A percentile compares a stretch with the other conserved stretches of the same genome.
Conservation (phyloP, 306 rosid species). For the Trichosanthes cucumerina region DNA sequence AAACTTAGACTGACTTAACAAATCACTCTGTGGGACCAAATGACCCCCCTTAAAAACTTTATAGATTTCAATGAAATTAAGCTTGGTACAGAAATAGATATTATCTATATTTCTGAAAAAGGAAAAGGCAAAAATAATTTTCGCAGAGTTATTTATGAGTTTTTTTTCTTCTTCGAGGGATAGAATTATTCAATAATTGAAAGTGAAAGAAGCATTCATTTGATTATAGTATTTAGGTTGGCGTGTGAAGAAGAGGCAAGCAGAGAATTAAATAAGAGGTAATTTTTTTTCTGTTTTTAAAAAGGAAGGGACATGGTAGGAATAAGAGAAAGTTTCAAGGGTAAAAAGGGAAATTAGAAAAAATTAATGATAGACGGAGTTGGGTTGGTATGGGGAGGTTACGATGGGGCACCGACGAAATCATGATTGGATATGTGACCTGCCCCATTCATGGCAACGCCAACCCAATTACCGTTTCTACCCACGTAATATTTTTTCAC, state of each 20-base stretch:
- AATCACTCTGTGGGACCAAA: too few species aligned
- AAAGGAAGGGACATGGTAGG: not conserved
- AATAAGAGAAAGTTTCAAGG: not conserved
- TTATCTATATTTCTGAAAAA: too few species aligned
- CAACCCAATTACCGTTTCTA: not conserved
- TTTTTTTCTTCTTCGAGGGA: too few species aligned
- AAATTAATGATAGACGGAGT: not conserved
- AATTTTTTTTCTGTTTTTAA: not conserved
- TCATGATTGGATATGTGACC: not conserved
- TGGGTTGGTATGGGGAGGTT: conserved; percentile 5
- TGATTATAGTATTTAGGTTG: not conserved
- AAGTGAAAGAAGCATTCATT: not conserved
- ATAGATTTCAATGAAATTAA: too few species aligned
- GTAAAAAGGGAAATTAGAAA: not conserved
- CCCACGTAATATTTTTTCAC: not conserved
- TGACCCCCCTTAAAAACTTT: too few species aligned
- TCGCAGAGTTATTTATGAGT: too few species aligned
- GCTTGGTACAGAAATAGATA: too few species aligned
- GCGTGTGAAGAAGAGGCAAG: not conserved
- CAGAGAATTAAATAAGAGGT: not conserved
- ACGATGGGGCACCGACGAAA: conserved; percentile 4
- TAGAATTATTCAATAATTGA: not conserved
- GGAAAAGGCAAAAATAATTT: not conserved
- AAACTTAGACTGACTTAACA: too few species aligned
- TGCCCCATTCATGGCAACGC: not conserved